Percentiles rank a stretch among this genome's conserved stretches.
Conservation (phyloP, 2,329 filamentous ascomycete species). For the Tolypocladium pustulatum region DNA sequence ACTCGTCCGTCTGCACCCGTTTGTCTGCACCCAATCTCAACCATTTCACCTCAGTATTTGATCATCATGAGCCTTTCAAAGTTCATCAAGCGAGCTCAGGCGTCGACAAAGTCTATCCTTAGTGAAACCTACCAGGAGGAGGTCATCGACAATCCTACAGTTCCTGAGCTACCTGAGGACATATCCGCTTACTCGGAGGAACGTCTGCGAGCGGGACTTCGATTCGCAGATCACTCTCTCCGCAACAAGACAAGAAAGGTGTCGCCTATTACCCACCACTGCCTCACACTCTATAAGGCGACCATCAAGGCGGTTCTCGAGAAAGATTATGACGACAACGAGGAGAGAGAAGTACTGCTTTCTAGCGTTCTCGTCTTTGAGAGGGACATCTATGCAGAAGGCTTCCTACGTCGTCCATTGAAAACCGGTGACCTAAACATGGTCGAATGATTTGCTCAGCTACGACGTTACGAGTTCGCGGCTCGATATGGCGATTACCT, state of each 20-base stretch:
- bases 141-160: background rate
- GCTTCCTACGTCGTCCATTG: no score
- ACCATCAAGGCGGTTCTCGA: background rate
- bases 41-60: background rate
- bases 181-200: background rate
- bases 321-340: background rate
- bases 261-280: background rate
- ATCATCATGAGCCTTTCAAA: background rate
- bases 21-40: no score
- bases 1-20: no score
- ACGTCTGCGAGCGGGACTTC: background rate
- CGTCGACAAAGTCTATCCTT: background rate
- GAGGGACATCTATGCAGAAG: no score
- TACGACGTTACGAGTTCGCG: no score
- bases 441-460: no score
- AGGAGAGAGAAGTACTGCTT: background rate
- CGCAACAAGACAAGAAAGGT: background rate
- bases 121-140: background rate
- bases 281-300: background rate
- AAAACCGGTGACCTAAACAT: no score
- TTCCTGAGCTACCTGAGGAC: background rate
- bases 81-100: background rate
- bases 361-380: background rate
- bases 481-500: no score
- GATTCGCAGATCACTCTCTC: background rate